phyloP scores from a whole-genome alignment of 257 asterid genomes.

The Solanum appendiculatum region DNA sequence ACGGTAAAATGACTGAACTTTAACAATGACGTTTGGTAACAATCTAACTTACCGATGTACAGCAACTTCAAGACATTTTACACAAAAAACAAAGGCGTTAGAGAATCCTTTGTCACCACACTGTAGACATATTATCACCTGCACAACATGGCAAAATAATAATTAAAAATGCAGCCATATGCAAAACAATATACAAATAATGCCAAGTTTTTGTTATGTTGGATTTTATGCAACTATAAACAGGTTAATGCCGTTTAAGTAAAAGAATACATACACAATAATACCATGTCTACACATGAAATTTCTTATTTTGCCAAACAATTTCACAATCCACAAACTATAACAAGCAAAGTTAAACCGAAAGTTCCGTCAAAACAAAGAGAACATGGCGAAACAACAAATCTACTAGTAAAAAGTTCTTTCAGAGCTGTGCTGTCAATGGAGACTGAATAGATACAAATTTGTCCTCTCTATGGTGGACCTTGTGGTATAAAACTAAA shows the following conservation, averaged over 20 bases:
- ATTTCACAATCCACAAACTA: neutral
- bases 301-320: neutral
- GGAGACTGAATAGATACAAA: neutral
- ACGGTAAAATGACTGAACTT: neutral
- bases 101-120: slow-evolving; percentile 55
- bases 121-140: slow-evolving; percentile 44
- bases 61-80: slow-evolving; percentile 37
- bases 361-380: neutral
- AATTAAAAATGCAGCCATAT: neutral
- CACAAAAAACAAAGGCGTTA: slow-evolving; percentile 49
- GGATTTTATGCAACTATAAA: neutral
- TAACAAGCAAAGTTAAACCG: neutral
- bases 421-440: neutral
- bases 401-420: neutral
- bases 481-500: neutral
- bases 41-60: slow-evolving; percentile 55
- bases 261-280: neutral
- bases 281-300: neutral
- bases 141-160: slow-evolving; percentile 4
- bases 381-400: neutral
- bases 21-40: neutral
- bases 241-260: neutral
- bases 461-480: neutral
- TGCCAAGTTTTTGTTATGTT: neutral
- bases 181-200: neutral